A percentile compares a stretch with the other conserved stretches of the same genome.
Conservation (phyloP, 2,329 filamentous ascomycete species). For the Paracoccidioides brasiliensis region DNA sequence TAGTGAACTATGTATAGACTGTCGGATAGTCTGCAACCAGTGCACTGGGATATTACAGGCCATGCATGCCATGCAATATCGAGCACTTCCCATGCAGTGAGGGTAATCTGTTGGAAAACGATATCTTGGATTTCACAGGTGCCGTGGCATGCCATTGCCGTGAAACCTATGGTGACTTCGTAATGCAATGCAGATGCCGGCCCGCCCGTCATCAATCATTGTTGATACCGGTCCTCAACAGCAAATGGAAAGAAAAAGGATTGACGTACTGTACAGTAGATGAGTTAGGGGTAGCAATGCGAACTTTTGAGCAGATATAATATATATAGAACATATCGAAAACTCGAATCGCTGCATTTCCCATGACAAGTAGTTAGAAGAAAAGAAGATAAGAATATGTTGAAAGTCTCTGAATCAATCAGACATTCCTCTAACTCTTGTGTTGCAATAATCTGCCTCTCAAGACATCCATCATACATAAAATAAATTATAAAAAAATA, state of each 20-base stretch:
- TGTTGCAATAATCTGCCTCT: too few species aligned
- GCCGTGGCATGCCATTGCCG: conserved; percentile 18
- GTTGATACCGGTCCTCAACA: conserved; percentile 16
- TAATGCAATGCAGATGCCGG: conserved; percentile 18
- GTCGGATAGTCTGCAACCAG: conserved; percentile 14
- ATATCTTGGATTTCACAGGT: conserved; percentile 12
- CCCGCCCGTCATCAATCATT: conserved; percentile 19
- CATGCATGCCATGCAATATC: conserved; percentile 12
- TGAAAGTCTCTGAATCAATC: too few species aligned
- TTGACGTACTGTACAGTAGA: conserved; percentile 17
- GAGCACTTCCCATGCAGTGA: conserved; percentile 16
- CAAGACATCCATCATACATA: neutral
- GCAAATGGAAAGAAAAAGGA: conserved; percentile 13
- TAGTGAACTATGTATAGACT: conserved; percentile 3
- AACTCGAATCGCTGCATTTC: too few species aligned
- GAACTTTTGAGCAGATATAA: conserved; percentile 16
- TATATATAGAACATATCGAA: too few species aligned
- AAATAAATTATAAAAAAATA: too few species aligned
- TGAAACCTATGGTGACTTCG: conserved; percentile 9
- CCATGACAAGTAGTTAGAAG: too few species aligned
- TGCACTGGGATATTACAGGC: conserved; percentile 16
- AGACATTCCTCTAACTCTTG: too few species aligned
- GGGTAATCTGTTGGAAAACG: conserved; percentile 17
- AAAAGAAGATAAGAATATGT: too few species aligned
- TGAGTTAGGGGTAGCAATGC: conserved; percentile 16